These are phyloP conservation scores for Fusarium metavorans DNA, from an alignment of 2,329 filamentous ascomycete species.

Conservation along the genomic window DNA sequence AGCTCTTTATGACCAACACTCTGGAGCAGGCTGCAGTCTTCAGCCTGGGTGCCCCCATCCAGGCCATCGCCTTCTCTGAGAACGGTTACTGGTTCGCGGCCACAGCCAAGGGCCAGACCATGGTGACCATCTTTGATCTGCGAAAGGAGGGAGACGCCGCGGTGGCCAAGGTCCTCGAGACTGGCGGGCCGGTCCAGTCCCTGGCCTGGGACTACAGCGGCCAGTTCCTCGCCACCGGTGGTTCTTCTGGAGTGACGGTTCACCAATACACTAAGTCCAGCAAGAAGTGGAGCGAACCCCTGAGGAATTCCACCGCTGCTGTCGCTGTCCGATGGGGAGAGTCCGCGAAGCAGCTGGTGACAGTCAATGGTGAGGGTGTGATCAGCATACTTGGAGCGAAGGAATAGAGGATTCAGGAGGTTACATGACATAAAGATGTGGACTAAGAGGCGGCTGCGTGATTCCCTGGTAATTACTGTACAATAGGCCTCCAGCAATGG, in stretches of 20 bases:
- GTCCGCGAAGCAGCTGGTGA: conserved; percentile 78
- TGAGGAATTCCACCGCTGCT: conserved; percentile 80
- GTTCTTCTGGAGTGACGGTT: conserved; percentile 83
- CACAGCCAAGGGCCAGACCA: conserved; percentile 80
- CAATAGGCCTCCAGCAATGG: conserved; percentile 32
- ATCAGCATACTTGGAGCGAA: conserved; percentile 76
- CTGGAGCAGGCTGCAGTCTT: conserved; percentile 83
- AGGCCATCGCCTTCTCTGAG: conserved; percentile 88
- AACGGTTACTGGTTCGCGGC: conserved; percentile 97
- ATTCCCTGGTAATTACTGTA: conserved; percentile 36
- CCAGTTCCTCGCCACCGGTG: conserved; percentile 88
- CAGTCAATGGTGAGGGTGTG: conserved; percentile 79
- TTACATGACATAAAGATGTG: conserved; percentile 17
- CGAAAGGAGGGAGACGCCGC: conserved; percentile 89
- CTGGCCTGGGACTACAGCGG: conserved; percentile 95
- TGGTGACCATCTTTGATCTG: conserved; percentile 89
- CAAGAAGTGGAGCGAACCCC: conserved; percentile 90
- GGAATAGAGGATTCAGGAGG: conserved; percentile 50
- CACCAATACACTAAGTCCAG: conserved; percentile 89
- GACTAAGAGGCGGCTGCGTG: conserved; percentile 11
- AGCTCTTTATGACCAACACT: conserved; percentile 88
- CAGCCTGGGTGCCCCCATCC: conserved; percentile 74
- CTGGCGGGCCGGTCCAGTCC: conserved; percentile 80
- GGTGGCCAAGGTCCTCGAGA: conserved; percentile 86
- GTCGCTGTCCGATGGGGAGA: conserved; percentile 83